These are phyloP conservation scores for Candida chilensis DNA, from an alignment of 805 yeast genomes.

Conservation along the genomic window DNA sequence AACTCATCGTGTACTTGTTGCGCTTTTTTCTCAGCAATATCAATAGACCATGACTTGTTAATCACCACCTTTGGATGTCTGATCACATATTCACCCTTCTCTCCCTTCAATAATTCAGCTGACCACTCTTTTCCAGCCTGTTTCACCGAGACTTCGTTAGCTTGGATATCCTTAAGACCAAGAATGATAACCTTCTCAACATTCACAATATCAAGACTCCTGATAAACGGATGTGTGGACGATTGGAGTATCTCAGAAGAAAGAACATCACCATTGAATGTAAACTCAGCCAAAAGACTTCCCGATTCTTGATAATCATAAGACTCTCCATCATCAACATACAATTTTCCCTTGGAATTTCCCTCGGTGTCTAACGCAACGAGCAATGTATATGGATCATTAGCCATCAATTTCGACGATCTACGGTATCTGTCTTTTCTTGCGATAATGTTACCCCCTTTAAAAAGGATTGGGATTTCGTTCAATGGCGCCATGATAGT, in stretches of 20 bases:
- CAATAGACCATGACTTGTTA: slow-evolving; percentile 37
- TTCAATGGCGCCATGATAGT: slow-evolving; percentile 35
- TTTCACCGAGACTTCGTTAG: slow-evolving; percentile 14
- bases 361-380: slow-evolving; percentile 46
- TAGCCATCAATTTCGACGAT: slow-evolving; percentile 62
- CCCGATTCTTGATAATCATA: slow-evolving; percentile 47
- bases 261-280: slow-evolving; percentile 21
- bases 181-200: slow-evolving; percentile 51
- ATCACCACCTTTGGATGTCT: slow-evolving; percentile 43
- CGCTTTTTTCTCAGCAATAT: slow-evolving; percentile 4
- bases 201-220: slow-evolving; percentile 19
- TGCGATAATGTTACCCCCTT: slow-evolving; percentile 72
- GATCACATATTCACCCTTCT: slow-evolving; percentile 18
- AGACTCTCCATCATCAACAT: slow-evolving; percentile 81
- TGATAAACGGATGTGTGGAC: slow-evolving; percentile 5
- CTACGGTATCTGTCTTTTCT: slow-evolving; percentile 72
- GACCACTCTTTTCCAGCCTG: slow-evolving; percentile 29
- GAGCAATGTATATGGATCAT: slow-evolving; percentile 75
- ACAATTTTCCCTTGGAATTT: slow-evolving; percentile 48
- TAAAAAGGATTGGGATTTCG: slow-evolving; percentile 61
- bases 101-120: slow-evolving; percentile 9
- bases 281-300: slow-evolving; percentile 32
- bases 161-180: slow-evolving; percentile 13
- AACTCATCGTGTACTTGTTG: slow-evolving; percentile 22
- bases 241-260: slow-evolving; percentile 9